Evolutionary conservation across 192 early-diverging fungal species (phyloP).

Genomic region (Dimargaris xerosporica): DNA sequence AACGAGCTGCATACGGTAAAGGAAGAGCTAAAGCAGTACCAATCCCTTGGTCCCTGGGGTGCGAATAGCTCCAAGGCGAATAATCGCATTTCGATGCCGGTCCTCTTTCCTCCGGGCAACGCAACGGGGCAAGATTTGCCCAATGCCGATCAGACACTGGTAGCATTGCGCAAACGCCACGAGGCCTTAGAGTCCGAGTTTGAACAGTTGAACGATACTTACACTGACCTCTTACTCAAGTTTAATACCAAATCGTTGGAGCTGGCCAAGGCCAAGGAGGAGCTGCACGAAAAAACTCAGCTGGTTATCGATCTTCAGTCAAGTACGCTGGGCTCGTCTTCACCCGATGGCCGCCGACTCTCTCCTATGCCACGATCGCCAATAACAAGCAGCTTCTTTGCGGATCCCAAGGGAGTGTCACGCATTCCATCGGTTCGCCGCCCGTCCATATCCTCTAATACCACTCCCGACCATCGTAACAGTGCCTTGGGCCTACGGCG

Average conservation of each 20-base stretch:
- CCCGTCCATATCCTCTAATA: slow-evolving; percentile 8
- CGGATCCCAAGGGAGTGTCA: neutral
- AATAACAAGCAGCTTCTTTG: slow-evolving; percentile 13
- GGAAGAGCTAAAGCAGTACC: slow-evolving; percentile 9
- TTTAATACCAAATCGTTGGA: slow-evolving; percentile 33
- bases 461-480: no score
- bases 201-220: slow-evolving; percentile 31
- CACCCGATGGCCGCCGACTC: neutral
- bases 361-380: slow-evolving; percentile 9
- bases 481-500: no score
- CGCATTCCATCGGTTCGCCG: slow-evolving; percentile 10
- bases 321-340: neutral
- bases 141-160: neutral
- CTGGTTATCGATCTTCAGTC: slow-evolving; percentile 21
- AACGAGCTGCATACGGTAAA: slow-evolving; percentile 32
- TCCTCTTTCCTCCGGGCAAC: slow-evolving; percentile 3
- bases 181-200: slow-evolving; percentile 33
- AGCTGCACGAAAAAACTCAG: slow-evolving; percentile 28
- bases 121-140: slow-evolving; percentile 7
- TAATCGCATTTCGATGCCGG: slow-evolving; percentile 14
- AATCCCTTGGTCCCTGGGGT: slow-evolving; percentile 4
- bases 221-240: slow-evolving; percentile 35
- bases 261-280: slow-evolving; percentile 31
- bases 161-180: slow-evolving; percentile 16
- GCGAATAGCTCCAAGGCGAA: slow-evolving; percentile 8